Evolutionary conservation across 768 basidiomycete species (phyloP).

Genomic region (Lactarius sp.): DNA sequence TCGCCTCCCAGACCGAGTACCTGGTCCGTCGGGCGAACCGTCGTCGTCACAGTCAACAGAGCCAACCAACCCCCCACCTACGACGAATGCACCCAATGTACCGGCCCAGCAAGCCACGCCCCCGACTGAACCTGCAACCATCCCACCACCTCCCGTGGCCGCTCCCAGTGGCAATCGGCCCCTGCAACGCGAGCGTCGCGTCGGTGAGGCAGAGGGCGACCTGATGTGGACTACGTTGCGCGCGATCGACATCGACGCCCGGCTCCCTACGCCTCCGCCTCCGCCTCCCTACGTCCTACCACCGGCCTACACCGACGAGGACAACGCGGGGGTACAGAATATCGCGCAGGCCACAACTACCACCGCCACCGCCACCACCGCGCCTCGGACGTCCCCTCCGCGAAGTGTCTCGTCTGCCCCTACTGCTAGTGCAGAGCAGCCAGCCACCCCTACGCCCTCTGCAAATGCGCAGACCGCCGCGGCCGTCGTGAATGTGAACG

Average conservation of each 20-base stretch:
- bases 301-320: background rate
- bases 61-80: background rate
- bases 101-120: background rate
- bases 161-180: background rate
- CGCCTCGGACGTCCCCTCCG: background rate
- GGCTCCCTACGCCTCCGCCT: too few species aligned
- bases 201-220: background rate
- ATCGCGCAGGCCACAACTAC: background rate
- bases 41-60: background rate
- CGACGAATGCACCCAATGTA: background rate
- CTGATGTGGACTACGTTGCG: constrained; percentile 12
- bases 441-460: background rate
- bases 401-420: background rate
- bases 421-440: too few species aligned
- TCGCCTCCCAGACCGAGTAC: too few species aligned
- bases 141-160: background rate
- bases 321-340: background rate
- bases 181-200: constrained; percentile 13
- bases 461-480: too few species aligned
- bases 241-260: background rate
- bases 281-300: background rate
- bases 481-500: too few species aligned
- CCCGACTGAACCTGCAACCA: background rate
- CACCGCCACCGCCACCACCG: background rate
- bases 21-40: background rate